Base-by-base conservation (phyloP, 306 rosid genomes). In the Cercis canadensis region DNA sequence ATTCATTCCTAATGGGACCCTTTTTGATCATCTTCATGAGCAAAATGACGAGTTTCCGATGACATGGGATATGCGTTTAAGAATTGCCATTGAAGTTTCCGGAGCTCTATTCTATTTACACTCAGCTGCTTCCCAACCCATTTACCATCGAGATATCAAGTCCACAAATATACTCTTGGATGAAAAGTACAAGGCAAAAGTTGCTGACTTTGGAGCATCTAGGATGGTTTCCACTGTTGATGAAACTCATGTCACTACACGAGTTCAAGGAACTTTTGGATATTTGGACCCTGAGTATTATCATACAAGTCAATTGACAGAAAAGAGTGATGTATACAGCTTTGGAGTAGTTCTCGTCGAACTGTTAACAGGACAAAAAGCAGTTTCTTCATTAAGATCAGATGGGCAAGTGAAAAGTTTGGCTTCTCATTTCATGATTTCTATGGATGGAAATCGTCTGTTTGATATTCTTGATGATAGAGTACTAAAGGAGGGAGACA, bases 391-490 rank as follows among this genome's bases (percentile, higher is more conserved):
- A 2, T 1, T 4, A 7, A 24, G 29, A 24, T 24, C 29, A 70
- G 39, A 75, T 75, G 11, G 84, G 78, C 15, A 75, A 72, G 47
- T 64, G 0, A 73, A 62, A 13, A 80, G 44, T 44, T 75, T 88
- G 14, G 74, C 85, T 1, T 47, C 78, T 0, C 71, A 78, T 74
- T 87, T 85, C 51, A 39, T 50, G 15, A 29, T 31, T 5, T 45
- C 41, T 0, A 60, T 78, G 68, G 70, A 82, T 11, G 59, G 62
- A 3, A 64, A 71, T 32, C 16, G 24, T 19, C 11, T 78, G 0
- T 81, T 78, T 45, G 85, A 81, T 6, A 62, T 85, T 7, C 13
- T 81, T 34, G 87, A 85, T 7, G 17, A 34, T 24, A 77, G 61
- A 43, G 75, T 88, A 19, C 4, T 6, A n/a, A 60, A 75, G 8